Percentiles rank a stretch among this genome's conserved stretches.
Conservation (phyloP, 2,329 filamentous ascomycete species). For the Cordyceps javanica region DNA sequence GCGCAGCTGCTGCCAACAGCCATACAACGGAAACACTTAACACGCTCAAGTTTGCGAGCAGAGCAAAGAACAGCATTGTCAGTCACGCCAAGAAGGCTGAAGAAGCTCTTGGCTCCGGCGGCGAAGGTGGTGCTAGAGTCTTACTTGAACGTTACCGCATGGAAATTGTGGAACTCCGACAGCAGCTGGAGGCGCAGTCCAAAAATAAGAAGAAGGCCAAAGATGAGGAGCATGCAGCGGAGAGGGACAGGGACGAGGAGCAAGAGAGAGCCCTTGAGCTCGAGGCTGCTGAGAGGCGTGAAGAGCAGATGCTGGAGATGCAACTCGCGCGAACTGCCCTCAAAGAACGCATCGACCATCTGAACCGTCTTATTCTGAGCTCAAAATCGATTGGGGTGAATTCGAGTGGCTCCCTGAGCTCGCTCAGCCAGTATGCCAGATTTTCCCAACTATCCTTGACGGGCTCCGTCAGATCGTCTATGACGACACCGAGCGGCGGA, state of each 20-base stretch:
- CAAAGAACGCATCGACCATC: constrained; percentile 94
- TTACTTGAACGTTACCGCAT: constrained; percentile 88
- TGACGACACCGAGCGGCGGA: constrained; percentile 53
- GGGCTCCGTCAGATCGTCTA: constrained; percentile 61
- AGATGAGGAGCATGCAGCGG: constrained; percentile 34
- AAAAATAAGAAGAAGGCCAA: constrained; percentile 59
- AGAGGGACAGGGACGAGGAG: constrained; percentile 57
- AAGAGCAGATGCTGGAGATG: constrained; percentile 98
- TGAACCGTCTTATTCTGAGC: constrained; percentile 90
- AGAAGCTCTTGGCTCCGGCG: constrained; percentile 72
- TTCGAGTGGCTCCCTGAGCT: constrained; percentile 62
- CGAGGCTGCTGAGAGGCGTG: constrained; percentile 79
- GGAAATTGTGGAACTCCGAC: constrained; percentile 78
- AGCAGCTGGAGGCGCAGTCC: constrained; percentile 76
- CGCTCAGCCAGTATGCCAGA: constrained; percentile 55
- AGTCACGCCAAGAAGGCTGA: constrained; percentile 94
- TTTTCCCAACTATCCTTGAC: constrained; percentile 52
- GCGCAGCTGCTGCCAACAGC: constrained; percentile 61
- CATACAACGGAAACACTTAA: constrained; percentile 88
- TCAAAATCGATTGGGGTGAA: constrained; percentile 97
- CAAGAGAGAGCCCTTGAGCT: constrained; percentile 69
- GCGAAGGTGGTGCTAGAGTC: constrained; percentile 81
- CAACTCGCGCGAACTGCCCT: constrained; percentile 90
- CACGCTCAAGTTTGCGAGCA: constrained; percentile 91
- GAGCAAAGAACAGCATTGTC: constrained; percentile 96